A percentile compares a stretch with the other conserved stretches of the same genome.
Conservation (phyloP, 306 rosid species). For the Mimosa pudica region DNA sequence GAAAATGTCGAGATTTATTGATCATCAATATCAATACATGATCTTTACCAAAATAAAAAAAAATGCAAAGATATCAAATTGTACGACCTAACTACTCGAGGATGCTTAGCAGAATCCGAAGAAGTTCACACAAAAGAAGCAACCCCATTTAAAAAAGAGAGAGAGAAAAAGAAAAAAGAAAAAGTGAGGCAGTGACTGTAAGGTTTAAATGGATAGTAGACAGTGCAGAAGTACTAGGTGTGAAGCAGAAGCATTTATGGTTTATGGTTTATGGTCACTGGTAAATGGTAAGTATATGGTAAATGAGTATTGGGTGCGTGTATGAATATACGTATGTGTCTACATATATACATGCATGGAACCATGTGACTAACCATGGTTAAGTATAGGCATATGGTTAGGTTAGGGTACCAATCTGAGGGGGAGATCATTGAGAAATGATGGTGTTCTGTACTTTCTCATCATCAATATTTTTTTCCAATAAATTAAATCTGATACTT, state of each 20-base stretch:
- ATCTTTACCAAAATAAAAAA: neutral
- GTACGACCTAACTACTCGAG: neutral
- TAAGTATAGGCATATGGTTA: constrained; percentile 44
- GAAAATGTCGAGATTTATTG: constrained; percentile 30
- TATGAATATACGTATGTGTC: neutral
- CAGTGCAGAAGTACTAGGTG: constrained; percentile 45
- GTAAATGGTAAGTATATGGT: neutral
- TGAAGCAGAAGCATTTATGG: constrained; percentile 57
- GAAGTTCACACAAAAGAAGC: neutral
- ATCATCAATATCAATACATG: neutral
- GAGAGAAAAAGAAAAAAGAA: neutral
- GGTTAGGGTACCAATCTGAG: constrained; percentile 43
- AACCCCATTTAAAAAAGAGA: neutral
- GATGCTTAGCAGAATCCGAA: constrained; percentile 13
- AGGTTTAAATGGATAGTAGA: constrained; percentile 39
- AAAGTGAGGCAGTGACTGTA: neutral
- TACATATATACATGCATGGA: constrained; percentile 44
- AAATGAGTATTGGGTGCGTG: neutral
- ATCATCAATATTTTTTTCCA: constrained; percentile 25
- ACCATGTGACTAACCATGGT: constrained; percentile 70
- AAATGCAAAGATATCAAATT: neutral
- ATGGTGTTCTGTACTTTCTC: constrained; percentile 74
- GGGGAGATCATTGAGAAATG: constrained; percentile 87
- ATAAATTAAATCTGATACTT: constrained; percentile 6
- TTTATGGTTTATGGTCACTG: constrained; percentile 31